These are phyloP conservation scores for Amanita muscaria DNA, from an alignment of 768 basidiomycete genomes.

Conservation along the genomic window DNA sequence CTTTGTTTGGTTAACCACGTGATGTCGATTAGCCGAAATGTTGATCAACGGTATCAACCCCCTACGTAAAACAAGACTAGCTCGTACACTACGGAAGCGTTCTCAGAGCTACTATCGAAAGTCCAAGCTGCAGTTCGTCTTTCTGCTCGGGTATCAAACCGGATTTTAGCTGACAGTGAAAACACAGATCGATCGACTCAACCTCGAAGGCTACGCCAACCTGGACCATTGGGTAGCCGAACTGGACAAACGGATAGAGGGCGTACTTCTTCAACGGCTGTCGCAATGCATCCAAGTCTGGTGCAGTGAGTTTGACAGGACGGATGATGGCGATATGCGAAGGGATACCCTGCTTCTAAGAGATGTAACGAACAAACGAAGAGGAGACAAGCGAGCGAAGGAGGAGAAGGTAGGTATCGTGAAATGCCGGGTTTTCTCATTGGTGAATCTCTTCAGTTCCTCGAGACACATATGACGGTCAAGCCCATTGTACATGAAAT, in stretches of 20 bases:
- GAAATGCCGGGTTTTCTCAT: not conserved
- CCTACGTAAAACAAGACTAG: too few species aligned
- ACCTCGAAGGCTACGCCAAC: conserved; percentile 92
- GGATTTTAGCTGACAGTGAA: not conserved
- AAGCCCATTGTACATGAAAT: conserved; percentile 92
- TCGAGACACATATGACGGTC: conserved; percentile 67
- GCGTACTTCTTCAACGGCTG: conserved; percentile 67
- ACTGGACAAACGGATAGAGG: conserved; percentile 77
- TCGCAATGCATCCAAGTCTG: conserved; percentile 74
- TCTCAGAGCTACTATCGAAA: conserved; percentile 65
- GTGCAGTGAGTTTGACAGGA: conserved; percentile 79
- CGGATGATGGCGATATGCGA: conserved; percentile 58
- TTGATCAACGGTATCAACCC: too few species aligned
- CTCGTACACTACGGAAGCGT: conserved; percentile 77
- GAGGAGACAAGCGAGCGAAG: conserved; percentile 57
- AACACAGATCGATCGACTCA: conserved; percentile 79
- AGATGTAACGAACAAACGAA: conserved; percentile 55
- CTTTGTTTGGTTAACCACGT: too few species aligned
- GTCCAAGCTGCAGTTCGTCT: conserved; percentile 75
- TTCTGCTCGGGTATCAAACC: not conserved
- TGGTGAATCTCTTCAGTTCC: conserved; percentile 33
- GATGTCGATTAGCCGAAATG: too few species aligned
- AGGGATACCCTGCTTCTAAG: conserved; percentile 42
- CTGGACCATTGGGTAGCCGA: conserved; percentile 88
- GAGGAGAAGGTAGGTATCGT: conserved; percentile 63